phyloP scores from a whole-genome alignment of 1,139 yeast species.

The Sugiyamaella xylanicola region DNA sequence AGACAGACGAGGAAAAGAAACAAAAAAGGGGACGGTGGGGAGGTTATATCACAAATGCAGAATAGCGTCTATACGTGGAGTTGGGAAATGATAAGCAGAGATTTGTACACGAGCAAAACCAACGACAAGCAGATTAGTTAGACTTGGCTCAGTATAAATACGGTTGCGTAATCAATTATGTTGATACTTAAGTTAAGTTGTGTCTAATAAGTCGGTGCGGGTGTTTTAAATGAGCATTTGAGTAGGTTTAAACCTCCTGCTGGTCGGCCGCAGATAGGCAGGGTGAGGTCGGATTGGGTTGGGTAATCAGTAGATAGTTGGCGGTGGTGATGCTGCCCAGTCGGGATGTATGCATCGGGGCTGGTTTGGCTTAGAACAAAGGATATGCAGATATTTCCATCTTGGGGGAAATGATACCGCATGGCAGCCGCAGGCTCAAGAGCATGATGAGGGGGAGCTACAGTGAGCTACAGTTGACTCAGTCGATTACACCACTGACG shows the following conservation, averaged over 20 bases:
- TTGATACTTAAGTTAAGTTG: background rate
- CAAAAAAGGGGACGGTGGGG: background rate
- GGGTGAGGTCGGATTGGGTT: background rate
- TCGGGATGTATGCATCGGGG: background rate
- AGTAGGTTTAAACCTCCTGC: background rate
- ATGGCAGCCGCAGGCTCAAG: background rate
- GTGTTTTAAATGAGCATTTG: background rate
- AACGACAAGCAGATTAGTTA: background rate
- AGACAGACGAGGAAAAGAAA: background rate
- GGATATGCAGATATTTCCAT: conserved; percentile 1
- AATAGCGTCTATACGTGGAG: background rate
- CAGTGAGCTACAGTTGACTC: background rate
- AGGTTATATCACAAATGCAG: background rate
- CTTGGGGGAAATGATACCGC: background rate
- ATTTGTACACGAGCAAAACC: background rate
- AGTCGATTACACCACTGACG: no score
- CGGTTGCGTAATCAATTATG: background rate
- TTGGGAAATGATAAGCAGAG: background rate
- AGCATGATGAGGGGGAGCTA: background rate
- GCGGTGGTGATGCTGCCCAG: background rate
- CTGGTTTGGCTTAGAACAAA: background rate
- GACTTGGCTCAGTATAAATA: background rate
- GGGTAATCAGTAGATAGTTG: background rate
- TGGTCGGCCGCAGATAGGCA: background rate
- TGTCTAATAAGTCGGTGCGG: background rate